Base-by-base conservation (phyloP, 2,329 filamentous ascomycete genomes). In the Hypoxylon sp. region DNA sequence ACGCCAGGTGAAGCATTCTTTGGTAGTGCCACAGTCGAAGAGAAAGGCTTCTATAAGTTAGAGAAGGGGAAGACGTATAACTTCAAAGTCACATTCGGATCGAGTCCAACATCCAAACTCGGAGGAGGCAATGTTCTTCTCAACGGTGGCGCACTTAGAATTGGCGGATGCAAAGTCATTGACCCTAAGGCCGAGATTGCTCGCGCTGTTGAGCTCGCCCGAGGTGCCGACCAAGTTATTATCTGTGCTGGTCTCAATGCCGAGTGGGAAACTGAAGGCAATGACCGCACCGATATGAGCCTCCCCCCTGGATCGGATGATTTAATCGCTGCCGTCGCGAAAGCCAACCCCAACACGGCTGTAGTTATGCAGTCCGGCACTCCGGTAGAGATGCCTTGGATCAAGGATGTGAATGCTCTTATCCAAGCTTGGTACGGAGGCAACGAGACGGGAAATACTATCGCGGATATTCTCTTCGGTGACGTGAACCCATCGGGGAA, bases 381-480 rank as follows among this genome's bases (percentile, higher is more conserved):
- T 0, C 92, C 92, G 0, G 86, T 92, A 24, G 84, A 86, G 60
- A 91, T 93, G 89, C 90, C 91, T 0, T 93, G 90, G 90, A 82
- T 87, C 1, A 76, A 82, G 15, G 79, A 84, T 32, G 86, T 87
- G 1, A 78, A 80, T 6, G 87, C 89, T 1, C 82, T 94, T 1
- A 76, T 94, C 1, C 91, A 95, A 75, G 92, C 92, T 6, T 96
- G 92, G 92, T 96, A 94, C 75, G 92, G 92, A 67, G 93, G 93
- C n/a, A 93, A 96, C 75, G 93, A 96, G 81, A 91, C 91, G 4
- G 93, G 93, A 5, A 93, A 94, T 75, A 90, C 89, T 10, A 91
- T 97, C 68, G 92, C 91, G 0, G 92, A 95, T 71, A 85, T 95
- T 1, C 83, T 95, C 17, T 92, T 93, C 70, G 93, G 92, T 52